These are phyloP conservation scores for Lachnellula suecica DNA, from an alignment of 2,329 filamentous ascomycete genomes.

Conservation along the genomic window DNA sequence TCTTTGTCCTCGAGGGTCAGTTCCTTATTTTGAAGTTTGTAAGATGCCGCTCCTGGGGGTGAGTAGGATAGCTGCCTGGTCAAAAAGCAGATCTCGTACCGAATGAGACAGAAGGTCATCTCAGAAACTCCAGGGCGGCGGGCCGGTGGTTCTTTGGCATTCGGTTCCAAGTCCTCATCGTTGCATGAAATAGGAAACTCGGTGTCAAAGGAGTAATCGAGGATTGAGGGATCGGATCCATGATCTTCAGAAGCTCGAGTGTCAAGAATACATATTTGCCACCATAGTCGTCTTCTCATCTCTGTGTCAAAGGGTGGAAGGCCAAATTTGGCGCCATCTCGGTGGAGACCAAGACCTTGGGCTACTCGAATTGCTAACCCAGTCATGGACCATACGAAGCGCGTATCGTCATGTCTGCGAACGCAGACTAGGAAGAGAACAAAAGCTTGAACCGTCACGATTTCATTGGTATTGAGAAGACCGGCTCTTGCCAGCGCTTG, in stretches of 20 bases:
- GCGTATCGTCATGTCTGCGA: constrained; percentile 43
- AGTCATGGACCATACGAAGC: constrained; percentile 54
- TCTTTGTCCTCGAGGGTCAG: constrained; percentile 32
- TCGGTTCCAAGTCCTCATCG: constrained; percentile 43
- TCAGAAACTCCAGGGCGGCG: constrained; percentile 35
- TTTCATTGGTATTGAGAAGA: constrained; percentile 53
- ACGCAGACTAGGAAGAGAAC: constrained; percentile 54
- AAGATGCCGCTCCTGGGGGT: constrained; percentile 19
- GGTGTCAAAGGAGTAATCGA: constrained; percentile 59
- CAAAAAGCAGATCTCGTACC: constrained; percentile 33
- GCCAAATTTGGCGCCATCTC: constrained; percentile 54
- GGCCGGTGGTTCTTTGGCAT: constrained; percentile 25
- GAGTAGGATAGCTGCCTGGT: constrained; percentile 25
- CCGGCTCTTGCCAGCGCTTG: constrained; percentile 54
- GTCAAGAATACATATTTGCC: constrained; percentile 60
- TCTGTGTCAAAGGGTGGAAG: constrained; percentile 60
- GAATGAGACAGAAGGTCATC: constrained; percentile 38
- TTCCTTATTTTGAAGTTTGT: constrained; percentile 1
- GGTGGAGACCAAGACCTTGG: constrained; percentile 59
- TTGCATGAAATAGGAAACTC: constrained; percentile 49
- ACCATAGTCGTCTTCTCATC: constrained; percentile 59
- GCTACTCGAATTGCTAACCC: constrained; percentile 58
- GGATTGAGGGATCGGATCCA: constrained; percentile 60
- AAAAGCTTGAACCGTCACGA: constrained; percentile 54
- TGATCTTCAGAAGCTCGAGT: constrained; percentile 61